Evolutionary conservation across 2,329 filamentous ascomycete species (phyloP).

Genomic region (Paecilomyces sp.): DNA sequence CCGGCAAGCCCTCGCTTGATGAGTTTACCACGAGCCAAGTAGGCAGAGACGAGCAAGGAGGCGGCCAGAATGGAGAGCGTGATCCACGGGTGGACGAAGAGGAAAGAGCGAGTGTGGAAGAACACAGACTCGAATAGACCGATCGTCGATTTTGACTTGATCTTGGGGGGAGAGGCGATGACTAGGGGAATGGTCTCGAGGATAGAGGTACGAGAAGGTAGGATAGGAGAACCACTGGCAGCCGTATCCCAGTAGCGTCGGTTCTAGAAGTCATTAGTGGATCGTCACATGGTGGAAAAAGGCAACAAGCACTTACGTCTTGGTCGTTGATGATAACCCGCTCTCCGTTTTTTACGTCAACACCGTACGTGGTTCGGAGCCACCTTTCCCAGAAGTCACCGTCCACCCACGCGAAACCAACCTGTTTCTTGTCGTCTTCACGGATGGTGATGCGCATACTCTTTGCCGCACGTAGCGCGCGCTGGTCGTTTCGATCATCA

Average conservation of each 20-base stretch:
- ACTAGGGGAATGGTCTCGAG: constrained; percentile 65
- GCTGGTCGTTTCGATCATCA: constrained; percentile 83
- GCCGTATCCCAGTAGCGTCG: constrained; percentile 93
- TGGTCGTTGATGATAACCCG: constrained; percentile 95
- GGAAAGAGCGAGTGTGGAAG: constrained; percentile 38
- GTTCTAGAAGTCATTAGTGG: constrained; percentile 53
- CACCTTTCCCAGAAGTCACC: constrained; percentile 96
- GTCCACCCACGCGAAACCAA: constrained; percentile 95
- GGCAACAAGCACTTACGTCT: constrained; percentile 59
- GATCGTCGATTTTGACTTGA: constrained; percentile 43
- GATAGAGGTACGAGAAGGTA: constrained; percentile 82
- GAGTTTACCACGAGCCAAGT: constrained; percentile 26
- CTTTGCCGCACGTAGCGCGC: constrained; percentile 80
- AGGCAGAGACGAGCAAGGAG: constrained; percentile 24
- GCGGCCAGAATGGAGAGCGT: constrained; percentile 32
- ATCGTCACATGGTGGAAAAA: neutral
- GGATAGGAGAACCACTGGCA: constrained; percentile 80
- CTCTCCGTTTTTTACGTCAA: constrained; percentile 79
- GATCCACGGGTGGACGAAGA: constrained; percentile 37
- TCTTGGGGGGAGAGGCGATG: constrained; percentile 40
- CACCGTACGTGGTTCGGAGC: constrained; percentile 90
- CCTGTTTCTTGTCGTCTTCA: constrained; percentile 76
- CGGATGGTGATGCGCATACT: constrained; percentile 87
- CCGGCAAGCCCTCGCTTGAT: constrained; percentile 17
- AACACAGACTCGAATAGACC: constrained; percentile 40